Evolutionary conservation across 1,139 yeast genomes (phyloP).

Genomic region (Cylindricascospora bacillispora): DNA sequence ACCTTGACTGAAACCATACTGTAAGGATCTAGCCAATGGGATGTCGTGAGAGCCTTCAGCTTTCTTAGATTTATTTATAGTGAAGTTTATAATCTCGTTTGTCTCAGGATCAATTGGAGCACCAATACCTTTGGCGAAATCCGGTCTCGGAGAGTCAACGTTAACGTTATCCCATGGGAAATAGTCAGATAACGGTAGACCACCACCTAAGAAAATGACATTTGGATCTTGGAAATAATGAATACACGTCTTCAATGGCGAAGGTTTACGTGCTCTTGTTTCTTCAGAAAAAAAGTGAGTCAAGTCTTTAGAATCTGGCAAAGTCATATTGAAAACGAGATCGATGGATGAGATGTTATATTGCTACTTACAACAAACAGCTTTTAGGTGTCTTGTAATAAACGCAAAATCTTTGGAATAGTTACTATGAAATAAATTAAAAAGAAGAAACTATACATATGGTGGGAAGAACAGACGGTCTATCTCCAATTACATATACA

Average conservation of each 20-base stretch:
- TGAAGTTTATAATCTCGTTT: conserved; percentile 31
- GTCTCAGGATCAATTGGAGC: conserved; percentile 39
- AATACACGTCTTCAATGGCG: conserved; percentile 77
- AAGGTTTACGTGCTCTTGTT: conserved; percentile 61
- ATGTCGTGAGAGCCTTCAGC: conserved; percentile 40
- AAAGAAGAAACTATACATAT: background rate
- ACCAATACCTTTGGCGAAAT: conserved; percentile 65
- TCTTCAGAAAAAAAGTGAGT: conserved; percentile 66
- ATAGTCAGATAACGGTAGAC: conserved; percentile 78
- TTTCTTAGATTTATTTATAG: conserved; percentile 28
- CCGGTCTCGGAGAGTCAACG: conserved; percentile 64
- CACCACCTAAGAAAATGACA: conserved; percentile 87
- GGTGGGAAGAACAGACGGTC: no score
- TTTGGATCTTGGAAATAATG: conserved; percentile 62
- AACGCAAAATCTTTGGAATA: no score
- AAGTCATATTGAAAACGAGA: conserved; percentile 21
- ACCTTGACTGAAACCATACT: conserved; percentile 81
- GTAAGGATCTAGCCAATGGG: conserved; percentile 75
- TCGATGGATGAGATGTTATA: conserved; percentile 2
- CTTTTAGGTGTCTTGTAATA: background rate
- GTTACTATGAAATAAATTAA: no score
- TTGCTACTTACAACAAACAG: conserved; percentile 3
- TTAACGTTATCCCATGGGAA: conserved; percentile 78
- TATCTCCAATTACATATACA: no score
- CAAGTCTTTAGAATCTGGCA: conserved; percentile 50